Base-by-base conservation (phyloP, 768 basidiomycete genomes). In the Trametes meyenii region DNA sequence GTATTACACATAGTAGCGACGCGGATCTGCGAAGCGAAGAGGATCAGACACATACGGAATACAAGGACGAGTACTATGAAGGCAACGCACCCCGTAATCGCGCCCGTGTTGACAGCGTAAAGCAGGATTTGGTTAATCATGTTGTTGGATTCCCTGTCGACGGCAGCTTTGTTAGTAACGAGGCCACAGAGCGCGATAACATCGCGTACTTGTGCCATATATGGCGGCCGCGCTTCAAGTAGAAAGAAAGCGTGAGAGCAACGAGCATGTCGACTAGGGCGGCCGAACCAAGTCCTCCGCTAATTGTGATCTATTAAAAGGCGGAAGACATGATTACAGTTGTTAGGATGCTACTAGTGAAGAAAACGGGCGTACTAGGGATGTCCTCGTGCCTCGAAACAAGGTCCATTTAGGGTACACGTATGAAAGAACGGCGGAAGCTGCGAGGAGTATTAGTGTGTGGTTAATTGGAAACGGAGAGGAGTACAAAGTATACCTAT, bases 211-310 rank as follows among this genome's bases (percentile, higher is more conserved):
- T 54, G 26, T 60, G 44, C 51, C 52, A 60, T 0, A 26, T 42
- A 24, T 45, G 36, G 12, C 51, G 43, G 1, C 52, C 50, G 29
- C 62, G 56, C 48, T 55, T 63, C 19, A 63, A 48, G 45, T 55
- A 63, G 53, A 43, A 53, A 1, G 62, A 40, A 33, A 63, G 53
- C n/a, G 48, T 58, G 50, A 58, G 14, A 11, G 62, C 57, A 33
- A 63, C 56, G n/a, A 63, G 62, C 17, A 63, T 24, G 42, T 63
- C 62, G 12, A 63, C 62, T 17, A 63, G 57, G 10, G 62, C 62
- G n/a, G 62, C 62, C 10, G 62, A 58, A 7, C 62, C 62, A 6
- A 63, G 62, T 3, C 62, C 62, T 33, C 62, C 62, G 21, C 62
- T 63, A 23, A 63, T 53, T 2, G 57, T 63, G 12, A 52, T 48